A percentile compares a stretch with the other conserved stretches of the same genome.
Conservation (phyloP, 768 basidiomycete genomes). For the Fistulinella prunicolor region DNA sequence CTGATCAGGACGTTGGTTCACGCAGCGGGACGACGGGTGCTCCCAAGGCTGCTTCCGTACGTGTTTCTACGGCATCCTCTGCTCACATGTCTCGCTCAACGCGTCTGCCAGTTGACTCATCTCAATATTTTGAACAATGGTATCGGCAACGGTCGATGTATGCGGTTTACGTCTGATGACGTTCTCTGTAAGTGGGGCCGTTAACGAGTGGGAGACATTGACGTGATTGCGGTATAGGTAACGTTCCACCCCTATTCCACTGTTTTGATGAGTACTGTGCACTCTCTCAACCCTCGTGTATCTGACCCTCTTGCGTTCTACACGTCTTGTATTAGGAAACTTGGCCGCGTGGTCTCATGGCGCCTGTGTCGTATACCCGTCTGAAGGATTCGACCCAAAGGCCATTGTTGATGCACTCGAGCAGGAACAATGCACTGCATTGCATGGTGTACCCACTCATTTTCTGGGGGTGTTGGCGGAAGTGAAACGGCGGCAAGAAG, state of each 20-base stretch:
- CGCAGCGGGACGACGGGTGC: constrained; percentile 73
- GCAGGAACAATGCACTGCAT: constrained; percentile 67
- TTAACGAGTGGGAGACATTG: not conserved
- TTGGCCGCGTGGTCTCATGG: constrained; percentile 75
- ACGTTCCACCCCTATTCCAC: constrained; percentile 81
- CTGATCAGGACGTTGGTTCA: not conserved
- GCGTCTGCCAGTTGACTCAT: constrained; percentile 60
- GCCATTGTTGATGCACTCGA: constrained; percentile 70
- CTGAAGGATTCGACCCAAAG: constrained; percentile 58
- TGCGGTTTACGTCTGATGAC: constrained; percentile 65
- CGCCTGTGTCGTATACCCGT: constrained; percentile 72
- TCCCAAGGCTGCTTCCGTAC: constrained; percentile 81
- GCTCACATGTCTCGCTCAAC: not conserved
- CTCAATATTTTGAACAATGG: constrained; percentile 77
- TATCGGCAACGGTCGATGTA: constrained; percentile 64
- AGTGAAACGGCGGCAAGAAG: constrained; percentile 50
- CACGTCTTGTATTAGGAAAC: constrained; percentile 80
- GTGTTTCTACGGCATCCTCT: constrained; percentile 12
- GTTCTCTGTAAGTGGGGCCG: constrained; percentile 54
- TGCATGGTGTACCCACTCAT: constrained; percentile 86
- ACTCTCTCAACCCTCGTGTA: constrained; percentile 1
- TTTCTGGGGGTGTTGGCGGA: constrained; percentile 74
- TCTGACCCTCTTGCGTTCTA: constrained; percentile 17
- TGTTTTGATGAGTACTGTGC: constrained; percentile 74
- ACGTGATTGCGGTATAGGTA: constrained; percentile 46